Evolutionary conservation across 192 early-diverging fungal genomes (phyloP).

Genomic region (Entophlyctis luteolus): DNA sequence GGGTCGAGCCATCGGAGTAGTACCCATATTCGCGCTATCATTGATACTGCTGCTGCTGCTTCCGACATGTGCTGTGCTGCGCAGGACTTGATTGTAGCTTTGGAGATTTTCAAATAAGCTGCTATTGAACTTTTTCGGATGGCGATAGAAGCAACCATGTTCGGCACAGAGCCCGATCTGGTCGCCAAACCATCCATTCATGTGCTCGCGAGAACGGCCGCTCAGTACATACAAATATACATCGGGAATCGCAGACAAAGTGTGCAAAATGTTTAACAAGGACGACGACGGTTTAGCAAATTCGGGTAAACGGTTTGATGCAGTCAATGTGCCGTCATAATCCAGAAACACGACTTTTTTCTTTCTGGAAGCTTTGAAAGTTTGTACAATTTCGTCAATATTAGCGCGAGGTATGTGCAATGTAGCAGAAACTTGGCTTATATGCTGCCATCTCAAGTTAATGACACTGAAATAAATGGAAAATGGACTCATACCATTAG

Average conservation of each 20-base stretch:
- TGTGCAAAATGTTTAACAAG: constrained; percentile 66
- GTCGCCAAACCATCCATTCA: constrained; percentile 88
- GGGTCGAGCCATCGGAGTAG: too few species aligned
- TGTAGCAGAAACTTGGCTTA: constrained; percentile 52
- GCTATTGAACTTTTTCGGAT: constrained; percentile 55
- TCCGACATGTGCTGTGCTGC: too few species aligned
- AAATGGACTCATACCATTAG: constrained; percentile 44
- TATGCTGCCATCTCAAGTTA: constrained; percentile 55
- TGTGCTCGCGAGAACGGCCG: constrained; percentile 81
- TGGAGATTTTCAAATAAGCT: constrained; percentile 9
- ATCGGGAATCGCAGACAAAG: constrained; percentile 67
- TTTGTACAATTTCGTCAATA: constrained; percentile 46
- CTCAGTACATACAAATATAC: constrained; percentile 94
- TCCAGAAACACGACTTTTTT: constrained; percentile 83
- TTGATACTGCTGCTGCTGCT: not conserved
- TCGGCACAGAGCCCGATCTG: constrained; percentile 95
- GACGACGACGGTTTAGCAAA: constrained; percentile 84
- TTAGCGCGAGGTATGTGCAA: not conserved
- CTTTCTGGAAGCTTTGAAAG: constrained; percentile 54
- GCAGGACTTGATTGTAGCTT: constrained; percentile 20
- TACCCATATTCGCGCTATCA: not conserved
- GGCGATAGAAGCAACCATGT: constrained; percentile 97
- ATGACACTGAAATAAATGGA: not conserved
- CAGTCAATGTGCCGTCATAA: constrained; percentile 88
- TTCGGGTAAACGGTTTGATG: constrained; percentile 82